phyloP scores from a whole-genome alignment of 441 rosid genomes.

The Adansonia madagascariensis region DNA sequence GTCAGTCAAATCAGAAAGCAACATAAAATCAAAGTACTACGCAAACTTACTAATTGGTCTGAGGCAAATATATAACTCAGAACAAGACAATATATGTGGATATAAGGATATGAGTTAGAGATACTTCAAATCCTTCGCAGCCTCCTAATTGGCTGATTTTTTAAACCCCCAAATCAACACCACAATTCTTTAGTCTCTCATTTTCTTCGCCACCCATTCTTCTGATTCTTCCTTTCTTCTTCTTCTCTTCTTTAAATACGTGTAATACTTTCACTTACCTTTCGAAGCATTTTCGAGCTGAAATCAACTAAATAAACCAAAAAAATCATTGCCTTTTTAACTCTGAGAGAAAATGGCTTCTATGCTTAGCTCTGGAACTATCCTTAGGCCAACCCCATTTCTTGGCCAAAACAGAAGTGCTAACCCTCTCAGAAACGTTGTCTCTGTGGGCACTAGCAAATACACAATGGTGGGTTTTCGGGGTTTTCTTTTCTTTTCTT shows the following conservation, averaged over 20 bases:
- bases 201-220: background rate
- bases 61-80: too few relatives aligned
- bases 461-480: constrained; percentile 64
- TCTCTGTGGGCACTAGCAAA: constrained; percentile 61
- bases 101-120: background rate
- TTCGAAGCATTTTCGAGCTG: constrained; percentile 26
- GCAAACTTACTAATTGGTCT: too few relatives aligned
- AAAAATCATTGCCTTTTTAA: background rate
- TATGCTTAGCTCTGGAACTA: constrained; percentile 59
- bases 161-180: background rate
- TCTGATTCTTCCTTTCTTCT: too few relatives aligned
- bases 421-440: constrained; percentile 69
- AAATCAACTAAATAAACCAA: constrained; percentile 23
- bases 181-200: background rate
- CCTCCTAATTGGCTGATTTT: background rate
- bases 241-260: background rate
- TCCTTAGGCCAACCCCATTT: constrained; percentile 54
- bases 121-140: background rate
- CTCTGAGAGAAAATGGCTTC: constrained; percentile 48
- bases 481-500: background rate
- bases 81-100: background rate
- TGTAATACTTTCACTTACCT: background rate
- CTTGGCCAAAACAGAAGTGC: constrained; percentile 64
- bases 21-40: too few relatives aligned
- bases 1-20: too few relatives aligned